Percentiles rank a stretch among this genome's conserved stretches.
These are phyloP conservation scores for Papilionanthe hybrid DNA, from an alignment of 116 monocot genomes.

Conservation along the genomic window DNA sequence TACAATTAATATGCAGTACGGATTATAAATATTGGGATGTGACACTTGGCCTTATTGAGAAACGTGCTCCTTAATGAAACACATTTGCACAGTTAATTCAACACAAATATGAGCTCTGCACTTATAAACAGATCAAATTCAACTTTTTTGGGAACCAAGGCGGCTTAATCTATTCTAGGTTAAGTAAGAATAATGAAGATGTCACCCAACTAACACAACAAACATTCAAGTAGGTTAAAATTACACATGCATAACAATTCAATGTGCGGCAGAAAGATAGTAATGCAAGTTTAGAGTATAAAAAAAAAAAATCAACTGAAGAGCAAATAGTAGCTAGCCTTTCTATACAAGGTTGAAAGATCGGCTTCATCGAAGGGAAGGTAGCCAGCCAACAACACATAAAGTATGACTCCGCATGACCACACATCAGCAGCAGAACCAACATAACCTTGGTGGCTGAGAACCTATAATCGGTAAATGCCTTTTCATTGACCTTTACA, in stretches of 20 bases:
- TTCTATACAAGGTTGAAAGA: conserved; percentile 63
- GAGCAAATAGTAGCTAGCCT: conserved; percentile 30
- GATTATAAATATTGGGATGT: no score
- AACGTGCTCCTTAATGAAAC: no score
- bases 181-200: neutral
- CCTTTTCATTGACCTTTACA: neutral
- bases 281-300: neutral
- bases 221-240: neutral
- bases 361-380: conserved; percentile 82
- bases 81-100: no score
- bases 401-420: conserved; percentile 94
- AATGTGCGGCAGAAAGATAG: neutral
- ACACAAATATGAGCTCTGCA: no score
- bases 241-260: neutral
- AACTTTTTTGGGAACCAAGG: neutral
- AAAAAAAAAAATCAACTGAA: neutral
- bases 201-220: neutral
- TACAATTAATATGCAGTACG: no score
- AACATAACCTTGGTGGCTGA: conserved; percentile 72
- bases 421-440: conserved; percentile 87
- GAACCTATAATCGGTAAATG: conserved; percentile 45
- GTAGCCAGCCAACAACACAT: conserved; percentile 85
- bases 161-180: neutral
- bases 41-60: no score
- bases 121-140: neutral